phyloP scores from a whole-genome alignment of 495 filamentous ascomycete species.

The Cetradonia linearis region DNA sequence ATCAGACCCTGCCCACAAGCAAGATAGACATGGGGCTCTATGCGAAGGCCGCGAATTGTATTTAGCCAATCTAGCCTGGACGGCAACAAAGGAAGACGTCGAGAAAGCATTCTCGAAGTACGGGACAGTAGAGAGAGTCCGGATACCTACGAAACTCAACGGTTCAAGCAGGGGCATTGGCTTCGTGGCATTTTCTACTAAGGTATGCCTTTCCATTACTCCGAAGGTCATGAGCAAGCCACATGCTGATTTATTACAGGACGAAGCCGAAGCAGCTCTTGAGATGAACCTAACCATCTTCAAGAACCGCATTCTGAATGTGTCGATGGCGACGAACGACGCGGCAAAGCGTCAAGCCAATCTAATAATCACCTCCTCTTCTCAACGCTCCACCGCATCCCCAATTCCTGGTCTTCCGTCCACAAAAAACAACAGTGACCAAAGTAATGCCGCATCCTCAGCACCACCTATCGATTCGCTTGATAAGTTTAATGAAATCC shows the following conservation, averaged over 20 bases:
- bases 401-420: conserved; percentile 22
- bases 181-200: conserved; percentile 65
- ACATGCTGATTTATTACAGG: conserved; percentile 28
- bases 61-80: conserved; percentile 60
- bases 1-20: conserved; percentile 68
- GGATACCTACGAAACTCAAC: conserved; percentile 52
- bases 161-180: conserved; percentile 62
- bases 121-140: conserved; percentile 59
- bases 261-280: conserved; percentile 57
- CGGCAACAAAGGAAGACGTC: conserved; percentile 56
- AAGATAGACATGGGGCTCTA: conserved; percentile 70
- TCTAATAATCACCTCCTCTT: conserved; percentile 29
- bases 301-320: conserved; percentile 57
- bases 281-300: conserved; percentile 63
- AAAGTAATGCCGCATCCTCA: conserved; percentile 20
- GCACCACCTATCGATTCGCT: conserved; percentile 12
- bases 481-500: conserved; percentile 23
- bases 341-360: conserved; percentile 39
- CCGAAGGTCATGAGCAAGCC: neutral
- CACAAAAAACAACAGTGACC: conserved; percentile 23
- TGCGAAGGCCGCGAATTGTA: conserved; percentile 82
- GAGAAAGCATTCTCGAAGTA: conserved; percentile 59
- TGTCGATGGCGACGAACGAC: conserved; percentile 47
- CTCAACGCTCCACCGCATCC: conserved; percentile 30
- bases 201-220: conserved; percentile 33